Evolutionary conservation across 2,329 filamentous ascomycete species (phyloP), one percentile per base, ranked within the genome.

Genomic region (Xylariaceae sp.): DNA sequence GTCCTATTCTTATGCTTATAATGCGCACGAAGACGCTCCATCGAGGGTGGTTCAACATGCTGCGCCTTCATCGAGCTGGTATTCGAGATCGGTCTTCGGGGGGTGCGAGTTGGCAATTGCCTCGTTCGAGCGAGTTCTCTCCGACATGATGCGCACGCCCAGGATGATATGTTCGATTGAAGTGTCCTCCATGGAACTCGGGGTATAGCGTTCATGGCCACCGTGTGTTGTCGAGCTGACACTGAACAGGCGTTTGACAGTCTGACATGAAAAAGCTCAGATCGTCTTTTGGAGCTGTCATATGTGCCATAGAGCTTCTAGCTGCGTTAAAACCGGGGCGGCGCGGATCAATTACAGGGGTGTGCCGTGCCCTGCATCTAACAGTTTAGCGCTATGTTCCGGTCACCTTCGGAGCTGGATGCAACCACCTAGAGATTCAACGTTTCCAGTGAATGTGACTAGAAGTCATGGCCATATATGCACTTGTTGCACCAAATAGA

Each of bases 1-100:
- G 85, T 85, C 51, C 73, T 70, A 58, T 91, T 91, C 70, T 81
- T 85, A 56, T 72, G 68, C 53, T 75, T 78, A 56, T 87, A 88
- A 17, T 82, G 74, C 40, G 75, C 77, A 22, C 76, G 76, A 64
- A 87, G 68, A 55, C 80, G 72, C 35, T 83, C 80, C 80, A 88
- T 86, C 34, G 70, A 74, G 2, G 79, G 76, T 14, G 69, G 66
- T 33, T 43, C 44, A 44, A 42, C 59, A 16, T 64, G 60, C 22
- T 56, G 50, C 20, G 43, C 22, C 41, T 29, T 53, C 16, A 44
- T 38, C 6, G 45, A n/a, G n/a, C n/a, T 41, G 34, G 19, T 54
- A 47, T 52, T 61, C 47, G 59, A 57, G 16, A 62, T 42, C 19
- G 51, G 41, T 37, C 58, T 49, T n/a, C 57, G 59, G 17, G 52